A percentile compares a stretch with the other conserved stretches of the same genome.
Evolutionary conservation across 768 basidiomycete genomes (phyloP).

Genomic region (Glaciozyma martinii): DNA sequence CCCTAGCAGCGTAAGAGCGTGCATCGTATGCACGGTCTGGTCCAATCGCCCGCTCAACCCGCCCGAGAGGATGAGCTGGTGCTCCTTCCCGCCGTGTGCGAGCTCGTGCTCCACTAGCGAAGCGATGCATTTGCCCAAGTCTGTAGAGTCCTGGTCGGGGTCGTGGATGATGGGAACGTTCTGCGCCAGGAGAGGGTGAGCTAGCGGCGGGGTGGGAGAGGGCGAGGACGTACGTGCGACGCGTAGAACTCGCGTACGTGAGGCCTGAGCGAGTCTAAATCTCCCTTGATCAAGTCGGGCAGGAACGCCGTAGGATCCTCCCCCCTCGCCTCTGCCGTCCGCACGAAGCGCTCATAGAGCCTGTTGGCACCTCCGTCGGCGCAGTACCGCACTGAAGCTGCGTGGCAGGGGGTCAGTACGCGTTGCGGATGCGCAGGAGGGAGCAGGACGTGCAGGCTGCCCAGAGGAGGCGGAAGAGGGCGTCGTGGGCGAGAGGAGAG

Average conservation of each 20-base stretch:
- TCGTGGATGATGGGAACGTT: conserved; percentile 62
- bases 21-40: conserved; percentile 84
- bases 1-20: conserved; percentile 71
- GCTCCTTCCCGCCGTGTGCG: conserved; percentile 39
- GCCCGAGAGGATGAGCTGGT: conserved; percentile 69
- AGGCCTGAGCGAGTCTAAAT: conserved; percentile 73
- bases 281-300: conserved; percentile 85
- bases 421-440: conserved; percentile 35
- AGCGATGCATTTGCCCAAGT: conserved; percentile 83
- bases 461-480: conserved; percentile 58
- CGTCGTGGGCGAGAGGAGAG: conserved; percentile 10
- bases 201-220: neutral
- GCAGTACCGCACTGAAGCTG: conserved; percentile 44
- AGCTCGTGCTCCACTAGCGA: conserved; percentile 55
- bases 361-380: conserved; percentile 86
- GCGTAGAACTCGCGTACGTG: conserved; percentile 67
- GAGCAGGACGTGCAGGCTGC: conserved; percentile 35
- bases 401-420: conserved; percentile 42
- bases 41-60: conserved; percentile 86
- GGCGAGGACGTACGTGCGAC: conserved; percentile 45
- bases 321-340: conserved; percentile 2
- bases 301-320: conserved; percentile 48
- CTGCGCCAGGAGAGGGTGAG: conserved; percentile 41
- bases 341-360: conserved; percentile 52
- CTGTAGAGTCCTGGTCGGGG: conserved; percentile 71